Evolutionary conservation across 2,329 filamentous ascomycete species (phyloP).

Genomic region (Calonectria pseudoreteaudii): DNA sequence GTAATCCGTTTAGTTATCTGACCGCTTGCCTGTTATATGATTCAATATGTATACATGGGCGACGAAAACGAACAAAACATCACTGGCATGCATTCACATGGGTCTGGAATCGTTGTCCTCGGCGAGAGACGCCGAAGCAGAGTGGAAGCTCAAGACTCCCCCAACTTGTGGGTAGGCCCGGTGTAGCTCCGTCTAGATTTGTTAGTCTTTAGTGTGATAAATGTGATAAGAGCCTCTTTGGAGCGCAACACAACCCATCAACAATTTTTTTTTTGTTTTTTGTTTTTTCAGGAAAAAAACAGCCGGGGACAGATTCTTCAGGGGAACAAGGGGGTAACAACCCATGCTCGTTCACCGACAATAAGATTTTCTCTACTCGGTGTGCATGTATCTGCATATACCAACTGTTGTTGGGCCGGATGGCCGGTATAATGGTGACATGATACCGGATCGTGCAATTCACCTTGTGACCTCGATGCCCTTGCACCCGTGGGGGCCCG

Average conservation of each 20-base stretch:
- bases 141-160: constrained; percentile 15
- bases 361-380: constrained; percentile 19
- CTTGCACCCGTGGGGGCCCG: constrained; percentile 32
- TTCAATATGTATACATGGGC: background rate
- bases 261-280: background rate
- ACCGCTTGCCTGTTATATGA: constrained; percentile 33
- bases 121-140: constrained; percentile 14
- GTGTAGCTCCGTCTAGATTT: background rate
- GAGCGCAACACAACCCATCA: background rate
- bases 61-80: constrained; percentile 9
- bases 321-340: background rate
- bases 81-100: constrained; percentile 19
- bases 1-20: constrained; percentile 36
- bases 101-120: constrained; percentile 9
- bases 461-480: constrained; percentile 36
- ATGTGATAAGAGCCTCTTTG: background rate
- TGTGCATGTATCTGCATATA: constrained; percentile 21
- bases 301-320: background rate
- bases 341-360: constrained; percentile 32
- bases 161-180: constrained; percentile 17
- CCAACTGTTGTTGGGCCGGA: constrained; percentile 17
- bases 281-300: background rate
- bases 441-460: constrained; percentile 43
- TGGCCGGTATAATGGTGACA: constrained; percentile 40
- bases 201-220: constrained; percentile 6